Evolutionary conservation across 1,139 yeast genomes (phyloP), one percentile per base, ranked within the genome.

Genomic region (Geotrichum australiense): DNA sequence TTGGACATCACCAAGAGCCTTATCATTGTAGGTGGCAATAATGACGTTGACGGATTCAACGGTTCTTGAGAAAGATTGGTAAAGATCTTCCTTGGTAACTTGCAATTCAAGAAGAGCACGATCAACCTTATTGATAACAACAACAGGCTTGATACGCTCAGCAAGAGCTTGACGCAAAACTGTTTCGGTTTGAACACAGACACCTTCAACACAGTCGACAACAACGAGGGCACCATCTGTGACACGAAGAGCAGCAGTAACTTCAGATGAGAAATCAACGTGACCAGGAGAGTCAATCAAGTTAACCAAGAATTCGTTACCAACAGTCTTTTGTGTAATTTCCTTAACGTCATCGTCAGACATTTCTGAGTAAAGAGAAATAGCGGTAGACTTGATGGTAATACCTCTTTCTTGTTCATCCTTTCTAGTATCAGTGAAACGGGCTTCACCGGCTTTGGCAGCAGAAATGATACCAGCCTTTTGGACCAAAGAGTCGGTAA

Each of bases 331-430:
- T 76, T 91, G 97, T 70, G 78, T 74, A 74, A 91, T 89, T 68
- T 89, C 97, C 77, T 85, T 85, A 60, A 77, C 81, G 66, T 89
- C 97, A 39, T 87, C 96, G 45, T 87, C 96, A 48, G 66, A 61
- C 84, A 87, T 78, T 68, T 84, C 79, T 62, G 96, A 80, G 77
- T 73, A 91, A 69, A 91, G 81, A 59, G 98, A 91, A 64, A 91
- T 91, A 61, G 98, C 98, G 53, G 98, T 89, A 53, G 98, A 89
- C 80, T 91, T 89, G 70, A 91, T 91, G 58, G 98, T 91, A 64
- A 91, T 91, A 87, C 98, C 96, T 78, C 98, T 86, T 74, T 89
- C 97, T 76, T 91, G 97, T 76, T 91, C 98, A 74, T 91, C 98
- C 79, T 87, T 87, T 84, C 98, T 86, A 80, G 98, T 91, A 74